These are phyloP conservation scores for Leccinum boreale DNA, from an alignment of 768 basidiomycete genomes.

Conservation along the genomic window DNA sequence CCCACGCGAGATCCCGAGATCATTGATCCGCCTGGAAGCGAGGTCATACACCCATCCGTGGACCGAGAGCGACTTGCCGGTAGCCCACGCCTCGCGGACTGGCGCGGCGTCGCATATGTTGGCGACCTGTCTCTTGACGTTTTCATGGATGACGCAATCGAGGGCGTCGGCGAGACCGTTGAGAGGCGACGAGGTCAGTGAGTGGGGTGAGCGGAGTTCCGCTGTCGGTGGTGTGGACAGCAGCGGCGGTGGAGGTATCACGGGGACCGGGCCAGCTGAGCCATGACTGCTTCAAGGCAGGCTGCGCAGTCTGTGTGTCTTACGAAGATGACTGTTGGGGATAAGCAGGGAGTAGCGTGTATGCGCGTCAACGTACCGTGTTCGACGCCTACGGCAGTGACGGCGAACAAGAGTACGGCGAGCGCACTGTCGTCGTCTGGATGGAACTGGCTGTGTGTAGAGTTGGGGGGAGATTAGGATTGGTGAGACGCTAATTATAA, in stretches of 20 bases:
- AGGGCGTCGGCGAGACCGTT: conserved; percentile 42
- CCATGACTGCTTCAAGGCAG: conserved; percentile 46
- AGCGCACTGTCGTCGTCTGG: conserved; percentile 66
- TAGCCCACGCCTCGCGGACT: conserved; percentile 44
- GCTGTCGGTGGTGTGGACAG: no score
- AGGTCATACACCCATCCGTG: conserved; percentile 79
- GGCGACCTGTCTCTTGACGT: conserved; percentile 54
- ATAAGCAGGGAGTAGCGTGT: not conserved
- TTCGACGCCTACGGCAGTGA: conserved; percentile 65
- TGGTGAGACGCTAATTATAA: no score
- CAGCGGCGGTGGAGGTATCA: conserved; percentile 23
- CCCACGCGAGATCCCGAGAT: conserved; percentile 49
- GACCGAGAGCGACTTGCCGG: conserved; percentile 44
- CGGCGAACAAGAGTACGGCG: conserved; percentile 72
- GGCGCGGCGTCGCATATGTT: conserved; percentile 46
- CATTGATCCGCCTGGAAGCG: conserved; percentile 53
- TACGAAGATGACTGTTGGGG: conserved; percentile 63
- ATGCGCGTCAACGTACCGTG: conserved; percentile 51
- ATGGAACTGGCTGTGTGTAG: conserved; percentile 60
- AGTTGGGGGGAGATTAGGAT: no score
- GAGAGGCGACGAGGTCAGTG: conserved; percentile 45
- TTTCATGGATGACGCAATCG: conserved; percentile 52
- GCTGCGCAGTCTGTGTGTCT: conserved; percentile 87
- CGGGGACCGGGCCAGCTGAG: not conserved
- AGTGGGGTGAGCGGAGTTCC: conserved; percentile 58